Evolutionary conservation across 768 basidiomycete species (phyloP), one percentile per base, ranked within the genome.

Genomic region (Boletus barrowsii): DNA sequence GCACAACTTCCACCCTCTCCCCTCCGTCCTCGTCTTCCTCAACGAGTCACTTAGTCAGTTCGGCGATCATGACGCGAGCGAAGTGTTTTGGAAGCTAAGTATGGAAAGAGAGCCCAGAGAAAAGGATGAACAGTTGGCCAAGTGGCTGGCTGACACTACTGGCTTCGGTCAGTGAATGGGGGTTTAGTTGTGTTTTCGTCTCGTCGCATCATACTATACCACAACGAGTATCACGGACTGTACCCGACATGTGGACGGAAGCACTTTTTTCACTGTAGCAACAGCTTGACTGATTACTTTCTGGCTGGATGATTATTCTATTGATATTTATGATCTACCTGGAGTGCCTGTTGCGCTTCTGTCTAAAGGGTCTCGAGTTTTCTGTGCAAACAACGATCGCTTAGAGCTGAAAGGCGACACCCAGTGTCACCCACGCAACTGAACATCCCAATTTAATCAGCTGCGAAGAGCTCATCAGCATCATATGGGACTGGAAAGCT

Each of bases 21-120:
- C 72, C 0, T 57, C 71, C 1, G 74, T 84, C 10, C 72, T 75
- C 26, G 70, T 69, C n/a, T 80, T 73, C 56, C 60, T 84, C 52
- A 61, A 76, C 30, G 68, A 73, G 14, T 65, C 73, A 8, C 65
- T 83, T 41, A 67, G 62, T n/a, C 65, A 67, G 48, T 71, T 70
- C 58, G 67, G 62, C 10, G 66, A 68, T 55, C 62, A 69, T 49
- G 72, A 75, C 35, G 56, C 62, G 10, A 62, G 65, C 42, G 68
- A 75, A 43, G 49, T 67, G 24, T 64, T 74, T 46, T 83, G 81
- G 71, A 72, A 77, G 47, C 58, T 81, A 24, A 79, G 78, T 52
- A 53, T 81, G 43, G 71, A 74, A 47, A 63, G 80, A n/a, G 82
- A 84, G 56, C 82, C 82, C 10, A 70, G 79, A 36, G 83, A 83